A percentile compares a stretch with the other conserved stretches of the same genome.
phyloP scores from a whole-genome alignment of 179 eudicot species.

The Carnegiea gigantea region DNA sequence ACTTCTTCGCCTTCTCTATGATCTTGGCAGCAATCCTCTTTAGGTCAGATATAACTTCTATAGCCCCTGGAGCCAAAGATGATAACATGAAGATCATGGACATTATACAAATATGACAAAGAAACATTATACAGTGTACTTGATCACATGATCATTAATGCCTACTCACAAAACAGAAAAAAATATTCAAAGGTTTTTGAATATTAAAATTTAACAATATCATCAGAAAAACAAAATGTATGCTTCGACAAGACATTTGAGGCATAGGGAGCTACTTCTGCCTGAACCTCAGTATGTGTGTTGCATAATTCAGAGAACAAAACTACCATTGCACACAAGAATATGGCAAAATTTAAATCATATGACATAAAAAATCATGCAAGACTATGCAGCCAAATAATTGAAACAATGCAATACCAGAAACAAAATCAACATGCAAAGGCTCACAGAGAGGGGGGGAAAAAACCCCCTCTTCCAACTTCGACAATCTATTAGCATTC shows the following conservation, averaged over 20 bases:
- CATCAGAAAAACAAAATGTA: neutral
- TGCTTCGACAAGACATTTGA: neutral
- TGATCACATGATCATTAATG: neutral
- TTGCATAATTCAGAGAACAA: neutral
- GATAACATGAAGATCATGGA: neutral
- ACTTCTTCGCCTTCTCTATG: conserved; percentile 53
- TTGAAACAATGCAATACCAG: no score
- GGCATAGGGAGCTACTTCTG: neutral
- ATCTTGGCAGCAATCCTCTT: conserved; percentile 57
- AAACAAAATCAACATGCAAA: no score
- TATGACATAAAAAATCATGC: neutral
- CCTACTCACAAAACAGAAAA: no score
- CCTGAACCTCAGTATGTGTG: neutral
- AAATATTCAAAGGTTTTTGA: no score
- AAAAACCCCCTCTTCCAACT: neutral
- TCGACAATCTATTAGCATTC: neutral
- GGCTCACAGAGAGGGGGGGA: neutral
- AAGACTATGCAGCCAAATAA: neutral
- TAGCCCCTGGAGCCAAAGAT: conserved; percentile 23
- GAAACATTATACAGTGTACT: neutral
- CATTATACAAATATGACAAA: neutral
- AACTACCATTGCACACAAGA: neutral
- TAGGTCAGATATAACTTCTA: conserved; percentile 61
- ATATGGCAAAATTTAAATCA: neutral
- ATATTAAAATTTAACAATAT: no score